Evolutionary conservation across 306 rosid genomes (phyloP).

Genomic region (Chamaecrista fasciculata): DNA sequence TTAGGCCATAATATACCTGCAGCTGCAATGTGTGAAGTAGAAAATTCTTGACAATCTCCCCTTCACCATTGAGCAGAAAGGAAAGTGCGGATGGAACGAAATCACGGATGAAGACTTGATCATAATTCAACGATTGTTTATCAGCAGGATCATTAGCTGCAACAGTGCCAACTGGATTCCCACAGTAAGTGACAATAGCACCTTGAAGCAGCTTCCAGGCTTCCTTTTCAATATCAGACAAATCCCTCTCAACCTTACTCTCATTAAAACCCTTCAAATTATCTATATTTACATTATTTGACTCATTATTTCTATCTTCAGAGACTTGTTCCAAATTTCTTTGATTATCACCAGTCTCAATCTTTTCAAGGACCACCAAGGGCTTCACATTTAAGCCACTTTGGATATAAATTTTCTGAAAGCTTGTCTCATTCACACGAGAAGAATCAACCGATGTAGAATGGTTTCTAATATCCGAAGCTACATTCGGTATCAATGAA

Average conservation of each 20-base stretch:
- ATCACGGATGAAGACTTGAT: conserved; percentile 92
- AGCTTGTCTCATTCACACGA: conserved; percentile 60
- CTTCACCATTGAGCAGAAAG: conserved; percentile 85
- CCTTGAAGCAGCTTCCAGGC: conserved; percentile 77
- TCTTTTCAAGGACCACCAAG: conserved; percentile 50
- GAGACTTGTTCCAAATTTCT: conserved; percentile 48
- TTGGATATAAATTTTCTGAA: conserved; percentile 75
- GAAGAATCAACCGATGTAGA: conserved; percentile 75
- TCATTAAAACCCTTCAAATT: conserved; percentile 48
- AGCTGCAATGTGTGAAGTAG: conserved; percentile 90
- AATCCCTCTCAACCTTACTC: conserved; percentile 50
- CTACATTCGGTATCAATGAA: conserved; percentile 55
- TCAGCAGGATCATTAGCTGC: conserved; percentile 80
- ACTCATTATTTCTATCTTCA: conserved; percentile 28
- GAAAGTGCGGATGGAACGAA: conserved; percentile 86
- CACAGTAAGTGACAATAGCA: conserved; percentile 76
- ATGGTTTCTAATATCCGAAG: conserved; percentile 72
- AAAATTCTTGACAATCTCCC: conserved; percentile 87
- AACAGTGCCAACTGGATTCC: conserved; percentile 84
- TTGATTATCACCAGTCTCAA: conserved; percentile 41
- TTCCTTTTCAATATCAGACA: conserved; percentile 65
- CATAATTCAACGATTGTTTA: conserved; percentile 73
- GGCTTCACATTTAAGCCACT: conserved; percentile 66
- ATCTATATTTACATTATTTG: conserved; percentile 43
- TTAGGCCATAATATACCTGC: conserved; percentile 62